These are phyloP conservation scores for Teratosphaeria zuluensis DNA, from an alignment of 2,329 filamentous ascomycete species.

Conservation along the genomic window DNA sequence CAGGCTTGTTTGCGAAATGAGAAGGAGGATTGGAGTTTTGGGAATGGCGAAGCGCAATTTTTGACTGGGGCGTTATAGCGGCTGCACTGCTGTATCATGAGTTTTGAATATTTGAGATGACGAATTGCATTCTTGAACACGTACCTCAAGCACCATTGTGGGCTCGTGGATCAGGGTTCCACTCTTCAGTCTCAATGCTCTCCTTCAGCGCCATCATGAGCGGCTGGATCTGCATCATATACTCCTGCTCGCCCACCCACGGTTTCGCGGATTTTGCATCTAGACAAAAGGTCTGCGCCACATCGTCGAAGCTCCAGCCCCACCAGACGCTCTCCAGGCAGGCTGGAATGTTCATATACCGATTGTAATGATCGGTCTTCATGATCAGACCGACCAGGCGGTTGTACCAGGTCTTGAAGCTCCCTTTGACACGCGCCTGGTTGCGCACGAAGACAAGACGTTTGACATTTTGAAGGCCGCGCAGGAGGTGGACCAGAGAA, in stretches of 20 bases:
- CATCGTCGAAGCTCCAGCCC: slow-evolving; percentile 27
- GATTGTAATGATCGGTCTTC: slow-evolving; percentile 32
- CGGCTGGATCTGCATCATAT: slow-evolving; percentile 29
- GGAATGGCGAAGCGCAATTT: slow-evolving; percentile 22
- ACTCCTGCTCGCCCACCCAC: slow-evolving; percentile 26
- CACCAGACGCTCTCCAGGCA: slow-evolving; percentile 30
- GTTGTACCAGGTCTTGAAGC: slow-evolving; percentile 30
- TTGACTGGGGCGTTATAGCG: slow-evolving; percentile 9
- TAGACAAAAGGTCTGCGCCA: slow-evolving; percentile 23
- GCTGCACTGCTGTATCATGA: background rate
- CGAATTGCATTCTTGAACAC: background rate
- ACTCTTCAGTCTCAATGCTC: slow-evolving; percentile 28
- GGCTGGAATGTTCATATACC: slow-evolving; percentile 27
- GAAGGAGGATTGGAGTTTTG: slow-evolving; percentile 26
- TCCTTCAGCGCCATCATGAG: slow-evolving; percentile 26
- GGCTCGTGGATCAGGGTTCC: slow-evolving; percentile 28
- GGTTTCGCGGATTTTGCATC: slow-evolving; percentile 19
- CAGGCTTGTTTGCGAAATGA: slow-evolving; percentile 14
- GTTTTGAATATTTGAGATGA: background rate
- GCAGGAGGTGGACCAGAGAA: slow-evolving; percentile 25
- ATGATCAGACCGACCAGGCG: slow-evolving; percentile 30
- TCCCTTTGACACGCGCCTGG: slow-evolving; percentile 25
- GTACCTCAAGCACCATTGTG: slow-evolving; percentile 8
- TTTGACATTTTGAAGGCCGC: slow-evolving; percentile 25
- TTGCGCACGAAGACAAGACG: slow-evolving; percentile 27